Conservation (phyloP, 371 early-diverging fungal genomes). For the Rhizopus delemar region DNA sequence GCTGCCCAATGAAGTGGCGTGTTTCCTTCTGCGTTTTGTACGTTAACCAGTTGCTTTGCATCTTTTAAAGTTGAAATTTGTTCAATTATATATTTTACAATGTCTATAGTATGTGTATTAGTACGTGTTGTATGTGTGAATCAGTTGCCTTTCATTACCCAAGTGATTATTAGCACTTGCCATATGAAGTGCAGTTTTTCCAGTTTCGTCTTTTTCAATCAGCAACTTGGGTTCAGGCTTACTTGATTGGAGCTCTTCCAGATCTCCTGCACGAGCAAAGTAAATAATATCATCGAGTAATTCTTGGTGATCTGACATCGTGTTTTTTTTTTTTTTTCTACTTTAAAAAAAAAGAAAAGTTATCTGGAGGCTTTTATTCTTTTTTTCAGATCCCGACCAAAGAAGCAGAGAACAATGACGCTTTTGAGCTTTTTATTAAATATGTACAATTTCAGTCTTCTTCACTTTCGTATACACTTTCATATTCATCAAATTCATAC, state of each 20-base stretch:
- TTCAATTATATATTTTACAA: constrained; percentile 56
- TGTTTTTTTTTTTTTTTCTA: neutral
- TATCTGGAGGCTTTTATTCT: neutral
- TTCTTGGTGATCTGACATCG: constrained; percentile 25
- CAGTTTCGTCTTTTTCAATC: constrained; percentile 50
- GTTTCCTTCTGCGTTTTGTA: constrained; percentile 71
- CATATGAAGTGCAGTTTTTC: constrained; percentile 83
- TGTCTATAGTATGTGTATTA: constrained; percentile 33
- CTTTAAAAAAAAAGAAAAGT: neutral
- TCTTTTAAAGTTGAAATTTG: constrained; percentile 26
- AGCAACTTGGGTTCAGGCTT: constrained; percentile 41
- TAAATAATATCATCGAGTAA: constrained; percentile 63
- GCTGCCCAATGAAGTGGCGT: constrained; percentile 90
- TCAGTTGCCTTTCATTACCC: constrained; percentile 40
- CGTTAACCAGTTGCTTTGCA: constrained; percentile 46
- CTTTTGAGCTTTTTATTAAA: neutral
- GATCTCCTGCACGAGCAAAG: constrained; percentile 77
- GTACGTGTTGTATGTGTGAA: neutral
- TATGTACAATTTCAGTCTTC: neutral
- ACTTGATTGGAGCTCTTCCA: constrained; percentile 65
- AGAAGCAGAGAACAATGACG: neutral
- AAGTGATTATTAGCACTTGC: constrained; percentile 82
- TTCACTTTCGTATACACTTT: neutral
- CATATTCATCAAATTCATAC: constrained; percentile 8
- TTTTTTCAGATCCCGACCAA: neutral